phyloP scores from a whole-genome alignment of 805 yeast genomes.

The Ogataea methanolica region DNA sequence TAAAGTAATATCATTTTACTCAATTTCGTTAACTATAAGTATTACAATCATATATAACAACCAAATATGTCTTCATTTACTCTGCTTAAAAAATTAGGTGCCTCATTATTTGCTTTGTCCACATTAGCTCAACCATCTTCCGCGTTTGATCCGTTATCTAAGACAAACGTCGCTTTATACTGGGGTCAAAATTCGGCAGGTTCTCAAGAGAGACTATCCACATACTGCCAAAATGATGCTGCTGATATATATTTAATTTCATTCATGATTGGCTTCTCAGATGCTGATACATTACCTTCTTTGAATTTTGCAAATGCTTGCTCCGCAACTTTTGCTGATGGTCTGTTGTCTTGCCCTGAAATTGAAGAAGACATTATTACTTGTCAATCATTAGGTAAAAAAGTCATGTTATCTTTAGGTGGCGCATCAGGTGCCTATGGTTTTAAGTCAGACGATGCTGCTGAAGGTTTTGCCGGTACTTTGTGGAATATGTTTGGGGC shows the following conservation, averaged over 20 bases:
- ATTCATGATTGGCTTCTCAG: constrained; percentile 62
- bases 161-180: constrained; percentile 67
- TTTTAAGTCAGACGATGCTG: constrained; percentile 46
- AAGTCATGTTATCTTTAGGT: constrained; percentile 71
- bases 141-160: constrained; percentile 33
- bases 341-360: constrained; percentile 35
- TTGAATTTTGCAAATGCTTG: constrained; percentile 58
- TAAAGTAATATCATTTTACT: too few relatives aligned
- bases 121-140: constrained; percentile 13
- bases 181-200: constrained; percentile 91
- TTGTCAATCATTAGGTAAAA: constrained; percentile 78
- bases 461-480: constrained; percentile 53
- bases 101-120: constrained; percentile 3
- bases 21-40: neutral
- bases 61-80: constrained; percentile 1
- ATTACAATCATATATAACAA: neutral
- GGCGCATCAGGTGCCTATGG: constrained; percentile 65
- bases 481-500: constrained; percentile 62
- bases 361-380: constrained; percentile 60
- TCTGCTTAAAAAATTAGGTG: constrained; percentile 6
- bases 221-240: constrained; percentile 63
- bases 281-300: constrained; percentile 31
- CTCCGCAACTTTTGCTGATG: constrained; percentile 35
- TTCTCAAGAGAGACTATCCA: constrained; percentile 38
- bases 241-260: constrained; percentile 73